A percentile compares a stretch with the other conserved stretches of the same genome.
These are phyloP conservation scores for Angophora floribunda DNA, from an alignment of 345 rosid genomes.

Conservation along the genomic window DNA sequence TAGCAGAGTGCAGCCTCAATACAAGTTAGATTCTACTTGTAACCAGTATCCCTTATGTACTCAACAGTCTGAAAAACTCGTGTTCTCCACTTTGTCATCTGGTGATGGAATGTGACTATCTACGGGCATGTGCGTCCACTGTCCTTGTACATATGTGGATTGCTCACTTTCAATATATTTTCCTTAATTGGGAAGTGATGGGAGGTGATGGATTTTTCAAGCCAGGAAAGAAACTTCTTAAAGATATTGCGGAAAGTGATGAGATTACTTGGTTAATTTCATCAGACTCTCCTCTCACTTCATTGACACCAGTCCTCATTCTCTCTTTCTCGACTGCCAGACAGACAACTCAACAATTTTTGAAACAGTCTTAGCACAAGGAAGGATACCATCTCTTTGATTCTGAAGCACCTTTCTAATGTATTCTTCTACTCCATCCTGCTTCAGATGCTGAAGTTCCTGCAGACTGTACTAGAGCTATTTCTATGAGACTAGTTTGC, in stretches of 20 bases:
- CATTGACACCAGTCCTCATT: conserved; percentile 16
- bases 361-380: conserved; percentile 31
- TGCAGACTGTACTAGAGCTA: conserved; percentile 44
- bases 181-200: not conserved
- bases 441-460: conserved; percentile 44
- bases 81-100: not conserved
- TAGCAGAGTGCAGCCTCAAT: conserved; percentile 45
- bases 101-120: not conserved
- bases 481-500: conserved; percentile 10
- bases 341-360: conserved; percentile 41
- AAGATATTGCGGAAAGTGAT: not conserved
- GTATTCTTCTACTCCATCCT: conserved; percentile 22
- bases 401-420: conserved; percentile 37
- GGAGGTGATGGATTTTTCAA: not conserved
- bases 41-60: not conserved
- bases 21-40: conserved; percentile 12
- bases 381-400: conserved; percentile 28
- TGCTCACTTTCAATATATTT: not conserved
- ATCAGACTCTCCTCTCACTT: conserved; percentile 16
- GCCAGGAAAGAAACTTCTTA: not conserved
- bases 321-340: conserved; percentile 72
- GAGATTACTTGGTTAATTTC: conserved; percentile 18
- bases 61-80: not conserved
- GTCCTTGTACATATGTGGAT: not conserved
- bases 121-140: not conserved